Evolutionary conservation across 2,329 filamentous ascomycete species (phyloP).

Genomic region (Penicillium vulpinum): DNA sequence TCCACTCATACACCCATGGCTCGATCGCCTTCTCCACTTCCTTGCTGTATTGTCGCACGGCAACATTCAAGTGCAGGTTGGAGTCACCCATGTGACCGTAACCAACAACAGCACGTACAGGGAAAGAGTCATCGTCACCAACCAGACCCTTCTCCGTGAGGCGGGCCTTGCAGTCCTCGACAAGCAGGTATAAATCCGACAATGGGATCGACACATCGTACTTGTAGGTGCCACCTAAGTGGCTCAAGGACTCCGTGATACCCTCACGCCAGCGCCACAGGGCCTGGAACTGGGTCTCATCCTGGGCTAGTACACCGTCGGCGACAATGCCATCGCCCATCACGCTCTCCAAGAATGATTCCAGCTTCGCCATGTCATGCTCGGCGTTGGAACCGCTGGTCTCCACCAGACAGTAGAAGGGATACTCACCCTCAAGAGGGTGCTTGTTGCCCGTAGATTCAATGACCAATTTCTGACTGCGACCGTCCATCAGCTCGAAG

Average conservation of each 20-base stretch:
- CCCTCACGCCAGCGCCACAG: slow-evolving; percentile 94
- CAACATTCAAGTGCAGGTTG: slow-evolving; percentile 91
- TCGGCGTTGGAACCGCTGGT: slow-evolving; percentile 93
- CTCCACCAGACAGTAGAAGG: slow-evolving; percentile 96
- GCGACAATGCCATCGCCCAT: slow-evolving; percentile 83
- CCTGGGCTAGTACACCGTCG: slow-evolving; percentile 89
- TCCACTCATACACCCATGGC: slow-evolving; percentile 98
- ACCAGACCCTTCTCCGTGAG: slow-evolving; percentile 74
- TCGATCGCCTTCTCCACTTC: slow-evolving; percentile 83
- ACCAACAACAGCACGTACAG: slow-evolving; percentile 86
- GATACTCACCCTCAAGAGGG: slow-evolving; percentile 79
- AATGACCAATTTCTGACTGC: slow-evolving; percentile 75
- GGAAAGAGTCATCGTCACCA: slow-evolving; percentile 71
- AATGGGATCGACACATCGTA: slow-evolving; percentile 97
- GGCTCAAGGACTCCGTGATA: slow-evolving; percentile 82
- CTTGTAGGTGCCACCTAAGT: slow-evolving; percentile 96
- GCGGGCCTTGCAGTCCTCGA: slow-evolving; percentile 76
- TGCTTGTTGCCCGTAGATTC: slow-evolving; percentile 72
- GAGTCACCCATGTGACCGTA: slow-evolving; percentile 98
- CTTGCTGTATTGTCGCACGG: slow-evolving; percentile 79
- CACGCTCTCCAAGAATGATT: slow-evolving; percentile 85
- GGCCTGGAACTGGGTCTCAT: slow-evolving; percentile 81
- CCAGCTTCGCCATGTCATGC: slow-evolving; percentile 89
- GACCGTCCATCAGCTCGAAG: slow-evolving; percentile 93
- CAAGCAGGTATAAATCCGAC: slow-evolving; percentile 79